phyloP scores from a whole-genome alignment of 176 grass and related monocot genomes.

The Aegilops sharonensis region DNA sequence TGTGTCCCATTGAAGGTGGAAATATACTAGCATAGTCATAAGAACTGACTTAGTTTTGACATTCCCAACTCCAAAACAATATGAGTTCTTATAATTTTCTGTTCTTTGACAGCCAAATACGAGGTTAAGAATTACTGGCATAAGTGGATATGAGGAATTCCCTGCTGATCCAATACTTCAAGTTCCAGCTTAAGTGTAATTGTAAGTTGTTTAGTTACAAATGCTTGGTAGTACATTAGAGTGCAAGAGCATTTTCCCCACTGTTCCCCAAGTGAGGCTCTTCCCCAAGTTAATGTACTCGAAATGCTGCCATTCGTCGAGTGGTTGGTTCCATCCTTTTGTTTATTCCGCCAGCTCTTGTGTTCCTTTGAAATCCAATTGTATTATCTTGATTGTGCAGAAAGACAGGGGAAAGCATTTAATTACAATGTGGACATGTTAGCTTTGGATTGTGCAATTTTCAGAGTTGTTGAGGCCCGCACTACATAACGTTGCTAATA shows the following conservation, averaged over 20 bases:
- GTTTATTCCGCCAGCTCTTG: conserved; percentile 19
- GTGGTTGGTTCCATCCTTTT: conserved; percentile 22
- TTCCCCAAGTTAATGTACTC: conserved; percentile 22
- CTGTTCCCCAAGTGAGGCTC: background rate
- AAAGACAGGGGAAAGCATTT: conserved; percentile 21
- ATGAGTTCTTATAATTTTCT: conserved; percentile 18
- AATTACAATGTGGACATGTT: background rate
- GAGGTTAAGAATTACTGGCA: conserved; percentile 73
- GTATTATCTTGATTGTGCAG: conserved; percentile 11
- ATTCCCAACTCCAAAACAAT: background rate
- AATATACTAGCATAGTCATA: background rate
- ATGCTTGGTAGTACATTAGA: conserved; percentile 39
- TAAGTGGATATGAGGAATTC: conserved; percentile 87
- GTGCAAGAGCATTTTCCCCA: conserved; percentile 10
- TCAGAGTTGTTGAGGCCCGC: background rate
- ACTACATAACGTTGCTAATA: background rate
- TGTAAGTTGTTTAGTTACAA: conserved; percentile 45
- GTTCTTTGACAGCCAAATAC: conserved; percentile 72
- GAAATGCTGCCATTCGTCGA: conserved; percentile 14
- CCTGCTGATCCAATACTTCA: conserved; percentile 68
- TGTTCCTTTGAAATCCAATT: conserved; percentile 12
- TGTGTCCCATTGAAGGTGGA: background rate
- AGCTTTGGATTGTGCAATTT: background rate
- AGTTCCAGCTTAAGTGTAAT: conserved; percentile 41
- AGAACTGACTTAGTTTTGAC: background rate